Evolutionary conservation across 148 eudicot genomes (phyloP), one percentile per base, ranked within the genome.

Genomic region (Agrostemma githago): DNA sequence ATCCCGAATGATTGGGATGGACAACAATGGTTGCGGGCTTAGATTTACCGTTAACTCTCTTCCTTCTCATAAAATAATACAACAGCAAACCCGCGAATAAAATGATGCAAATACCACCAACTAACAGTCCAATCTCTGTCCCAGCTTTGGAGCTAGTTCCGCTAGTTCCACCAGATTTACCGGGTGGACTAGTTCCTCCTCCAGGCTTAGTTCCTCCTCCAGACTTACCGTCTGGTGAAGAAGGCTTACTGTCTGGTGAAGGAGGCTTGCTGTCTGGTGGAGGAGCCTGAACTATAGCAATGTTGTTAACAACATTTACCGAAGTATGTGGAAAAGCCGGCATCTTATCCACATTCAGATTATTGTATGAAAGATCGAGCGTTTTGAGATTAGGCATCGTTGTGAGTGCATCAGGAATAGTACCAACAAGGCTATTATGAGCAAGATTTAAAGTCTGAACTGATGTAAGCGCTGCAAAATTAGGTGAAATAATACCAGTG

Each of bases 401-500:
- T 41, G 87, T 78, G 2, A 91, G 72, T 6, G 79, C 64, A 2
- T 74, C 14, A 3, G 96, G 91, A 15, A 91, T 84, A n/a, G 81
- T 39, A 19, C 90, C 91, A 3, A 85, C 77, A 17, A 89, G 75
- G 20, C 78, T 26, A 68, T 89, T 89, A 20, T 83, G 73, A 0
- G 88, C 78, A 11, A 87, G 81, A 71, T 80, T 78, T 54, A 91
- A 64, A 2, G 74, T 72, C 75, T 83, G 78, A 71, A 92, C 68
- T 4, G 96, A 87, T 5, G 79, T 79, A 77, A 92, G 67, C 2
- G 78, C 26, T 4, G 93, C 76, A 61, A 88, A 85, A 39, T 43
- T 75, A 6, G 96, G 93, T 5, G 97, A 88, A 26, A 92, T 87
- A 5, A 74, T 84, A 51, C 97, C 97, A 6, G 72, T 66, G 11